These are phyloP conservation scores for Suhomyces taliae DNA, from an alignment of 1,139 yeast genomes.

Conservation along the genomic window DNA sequence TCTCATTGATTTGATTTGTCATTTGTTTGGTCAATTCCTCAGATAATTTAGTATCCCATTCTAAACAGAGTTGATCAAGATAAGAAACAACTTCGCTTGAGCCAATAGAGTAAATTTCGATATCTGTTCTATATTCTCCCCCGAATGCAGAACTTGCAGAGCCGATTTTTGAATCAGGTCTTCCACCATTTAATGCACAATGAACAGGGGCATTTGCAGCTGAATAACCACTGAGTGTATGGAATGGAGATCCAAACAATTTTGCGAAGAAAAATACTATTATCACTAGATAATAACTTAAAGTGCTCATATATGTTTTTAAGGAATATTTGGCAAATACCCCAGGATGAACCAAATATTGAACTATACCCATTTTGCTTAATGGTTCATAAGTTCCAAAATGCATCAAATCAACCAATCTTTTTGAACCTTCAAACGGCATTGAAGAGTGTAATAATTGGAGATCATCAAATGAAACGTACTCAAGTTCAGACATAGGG, in stretches of 20 bases:
- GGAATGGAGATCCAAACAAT: slow-evolving; percentile 80
- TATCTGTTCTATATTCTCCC: slow-evolving; percentile 33
- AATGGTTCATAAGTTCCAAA: slow-evolving; percentile 61
- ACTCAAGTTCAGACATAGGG: slow-evolving; percentile 71
- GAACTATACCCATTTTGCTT: slow-evolving; percentile 53
- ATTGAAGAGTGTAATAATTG: slow-evolving; percentile 63
- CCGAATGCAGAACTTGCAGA: slow-evolving; percentile 70
- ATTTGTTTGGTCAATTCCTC: neutral
- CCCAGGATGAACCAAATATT: slow-evolving; percentile 91
- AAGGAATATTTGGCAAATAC: slow-evolving; percentile 85
- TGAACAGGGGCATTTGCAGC: slow-evolving; percentile 82
- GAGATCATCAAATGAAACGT: slow-evolving; percentile 70
- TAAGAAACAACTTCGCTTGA: slow-evolving; percentile 6
- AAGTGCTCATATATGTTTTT: slow-evolving; percentile 66
- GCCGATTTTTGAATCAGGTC: slow-evolving; percentile 66
- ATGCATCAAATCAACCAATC: slow-evolving; percentile 83
- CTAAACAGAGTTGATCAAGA: slow-evolving; percentile 6
- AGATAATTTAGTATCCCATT: slow-evolving; percentile 6
- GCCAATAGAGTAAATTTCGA: slow-evolving; percentile 4
- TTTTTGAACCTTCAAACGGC: slow-evolving; percentile 90
- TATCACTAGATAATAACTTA: slow-evolving; percentile 84
- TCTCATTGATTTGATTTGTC: neutral
- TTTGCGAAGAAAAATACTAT: slow-evolving; percentile 79
- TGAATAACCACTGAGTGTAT: slow-evolving; percentile 80
- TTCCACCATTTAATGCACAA: slow-evolving; percentile 38